phyloP scores from a whole-genome alignment of 192 early-diverging fungal genomes.

The Coemansia sp. region DNA sequence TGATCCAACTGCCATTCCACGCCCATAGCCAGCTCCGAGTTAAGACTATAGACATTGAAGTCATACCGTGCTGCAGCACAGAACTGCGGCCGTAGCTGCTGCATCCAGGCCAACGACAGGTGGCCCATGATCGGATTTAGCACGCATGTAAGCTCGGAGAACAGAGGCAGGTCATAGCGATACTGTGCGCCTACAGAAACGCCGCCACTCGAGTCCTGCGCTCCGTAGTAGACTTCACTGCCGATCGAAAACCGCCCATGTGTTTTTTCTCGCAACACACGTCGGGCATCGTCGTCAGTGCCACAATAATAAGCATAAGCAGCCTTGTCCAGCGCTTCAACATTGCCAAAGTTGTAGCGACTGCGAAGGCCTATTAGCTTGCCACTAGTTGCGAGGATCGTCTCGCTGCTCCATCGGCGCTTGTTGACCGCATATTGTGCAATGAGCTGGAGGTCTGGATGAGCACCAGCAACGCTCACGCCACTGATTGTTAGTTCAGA shows the following conservation, averaged over 20 bases:
- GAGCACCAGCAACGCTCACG: conserved; percentile 35
- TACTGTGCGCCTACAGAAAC: conserved; percentile 69
- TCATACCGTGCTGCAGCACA: conserved; percentile 82
- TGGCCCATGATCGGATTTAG: conserved; percentile 95
- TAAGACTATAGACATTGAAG: conserved; percentile 88
- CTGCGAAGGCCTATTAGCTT: conserved; percentile 76
- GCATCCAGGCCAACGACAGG: conserved; percentile 77
- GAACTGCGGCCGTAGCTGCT: conserved; percentile 67
- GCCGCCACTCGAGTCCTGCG: conserved; percentile 85
- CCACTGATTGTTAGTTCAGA: conserved; percentile 44
- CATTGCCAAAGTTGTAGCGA: conserved; percentile 70
- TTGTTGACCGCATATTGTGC: conserved; percentile 64
- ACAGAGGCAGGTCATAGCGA: conserved; percentile 55
- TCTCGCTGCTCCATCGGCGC: conserved; percentile 71
- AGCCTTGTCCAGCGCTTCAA: conserved; percentile 18
- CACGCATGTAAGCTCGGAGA: conserved; percentile 62
- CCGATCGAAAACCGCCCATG: conserved; percentile 53
- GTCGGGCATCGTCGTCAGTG: conserved; percentile 16
- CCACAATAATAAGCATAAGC: conserved; percentile 21
- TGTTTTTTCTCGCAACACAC: conserved; percentile 3
- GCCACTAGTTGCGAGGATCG: conserved; percentile 73
- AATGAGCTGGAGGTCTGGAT: conserved; percentile 39
- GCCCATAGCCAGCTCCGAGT: conserved; percentile 86
- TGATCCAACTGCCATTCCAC: conserved; percentile 70
- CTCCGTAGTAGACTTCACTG: conserved; percentile 70